Base-by-base conservation (phyloP, 2,329 filamentous ascomycete genomes). In the Pseudocercospora cruenta region DNA sequence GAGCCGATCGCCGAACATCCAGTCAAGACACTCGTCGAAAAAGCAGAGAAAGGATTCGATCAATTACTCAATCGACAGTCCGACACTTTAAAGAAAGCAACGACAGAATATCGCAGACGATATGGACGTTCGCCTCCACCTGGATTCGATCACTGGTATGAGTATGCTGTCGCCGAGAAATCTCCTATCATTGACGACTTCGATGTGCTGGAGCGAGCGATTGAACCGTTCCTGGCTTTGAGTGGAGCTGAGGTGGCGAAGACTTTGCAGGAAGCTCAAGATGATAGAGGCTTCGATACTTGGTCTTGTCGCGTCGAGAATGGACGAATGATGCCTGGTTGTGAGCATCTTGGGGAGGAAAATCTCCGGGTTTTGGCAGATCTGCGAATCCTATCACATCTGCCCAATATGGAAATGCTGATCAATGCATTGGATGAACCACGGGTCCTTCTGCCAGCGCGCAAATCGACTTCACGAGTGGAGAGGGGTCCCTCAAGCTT, bases 351-450 rank as follows among this genome's bases (percentile, higher is more conserved):
- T 12, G 54, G 61, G 12, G 61, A 63, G 8, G 54, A 31, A 1
- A 63, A 36, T 33, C 24, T 58, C 21, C 33, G 54, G 14, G 4
- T 63, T 5, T 28, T 63, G 28, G 43, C 26, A 21, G 61, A 63
- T 36, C 21, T 43, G 2, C 57, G 43, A 54, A 47, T 63, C 6
- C 21, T 63, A 12, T 24, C 8, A 5, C 61, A 66, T 2, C 55
- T 83, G 4, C 80, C 81, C 0, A 73, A 83, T 26, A 62, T 83
- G 10, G 74, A 73, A 8, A 80, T 85, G 24, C 75, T 84, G 0
- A 73, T 84, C 14, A 86, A 85, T 54, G 78, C 81, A 45, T 73
- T 85, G 3, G 83, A 86, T 59, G 83, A 86, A 67, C 82, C 84
- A 1, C 73, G 78, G 3, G 78, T 83, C 2, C 9, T 85, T 72